These are phyloP conservation scores for Fusarium dlaminii DNA, from an alignment of 2,329 filamentous ascomycete species.

Conservation along the genomic window DNA sequence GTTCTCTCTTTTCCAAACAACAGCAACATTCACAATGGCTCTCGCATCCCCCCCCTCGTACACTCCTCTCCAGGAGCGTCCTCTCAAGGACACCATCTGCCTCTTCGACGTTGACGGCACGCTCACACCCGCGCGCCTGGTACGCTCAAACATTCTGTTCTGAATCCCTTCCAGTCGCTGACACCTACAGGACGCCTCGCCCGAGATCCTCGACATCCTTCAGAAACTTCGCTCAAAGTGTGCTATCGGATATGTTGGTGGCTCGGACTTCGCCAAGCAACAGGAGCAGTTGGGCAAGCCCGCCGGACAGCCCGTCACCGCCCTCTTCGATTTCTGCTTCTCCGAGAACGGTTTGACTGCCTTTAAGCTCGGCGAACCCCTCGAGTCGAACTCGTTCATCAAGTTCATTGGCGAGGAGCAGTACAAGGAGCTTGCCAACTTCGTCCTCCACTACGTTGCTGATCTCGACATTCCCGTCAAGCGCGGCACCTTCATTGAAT, in stretches of 20 bases:
- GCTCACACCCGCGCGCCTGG: constrained; percentile 81
- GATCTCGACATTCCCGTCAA: constrained; percentile 86
- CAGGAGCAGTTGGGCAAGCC: constrained; percentile 88
- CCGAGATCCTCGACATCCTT: constrained; percentile 86
- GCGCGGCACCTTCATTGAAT: constrained; percentile 86
- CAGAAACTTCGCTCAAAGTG: constrained; percentile 83
- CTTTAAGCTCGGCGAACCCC: constrained; percentile 80
- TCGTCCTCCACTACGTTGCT: constrained; percentile 83
- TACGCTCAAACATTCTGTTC: constrained; percentile 52
- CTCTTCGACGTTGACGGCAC: constrained; percentile 98
- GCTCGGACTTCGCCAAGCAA: constrained; percentile 91
- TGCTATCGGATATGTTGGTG: constrained; percentile 91
- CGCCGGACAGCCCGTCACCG: constrained; percentile 72
- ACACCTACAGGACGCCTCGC: constrained; percentile 67
- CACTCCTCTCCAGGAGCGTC: constrained; percentile 83
- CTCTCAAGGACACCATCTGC: constrained; percentile 90
- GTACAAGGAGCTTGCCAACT: constrained; percentile 82
- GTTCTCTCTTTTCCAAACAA: neutral
- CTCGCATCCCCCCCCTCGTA: constrained; percentile 55
- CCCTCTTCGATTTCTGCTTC: constrained; percentile 98
- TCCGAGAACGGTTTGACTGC: constrained; percentile 95
- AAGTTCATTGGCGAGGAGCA: constrained; percentile 84
- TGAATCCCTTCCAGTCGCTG: neutral
- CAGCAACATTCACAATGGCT: constrained; percentile 51
- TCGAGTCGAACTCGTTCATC: constrained; percentile 89